Evolutionary conservation across 305 asterid species (phyloP).

Genomic region (Fraxinus angustifolia): DNA sequence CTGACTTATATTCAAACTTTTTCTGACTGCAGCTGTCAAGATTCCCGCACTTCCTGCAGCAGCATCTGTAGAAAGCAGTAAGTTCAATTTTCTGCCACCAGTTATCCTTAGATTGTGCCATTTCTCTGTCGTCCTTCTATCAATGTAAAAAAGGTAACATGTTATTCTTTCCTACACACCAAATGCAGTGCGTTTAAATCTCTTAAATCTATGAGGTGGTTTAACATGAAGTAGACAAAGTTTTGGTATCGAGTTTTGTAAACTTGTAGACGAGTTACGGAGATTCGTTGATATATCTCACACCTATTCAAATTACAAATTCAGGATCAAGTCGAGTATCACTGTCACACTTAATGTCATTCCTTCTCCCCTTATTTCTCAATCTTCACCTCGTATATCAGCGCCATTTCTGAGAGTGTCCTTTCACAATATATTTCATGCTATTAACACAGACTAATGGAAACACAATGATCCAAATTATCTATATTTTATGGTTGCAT

Average conservation of each 20-base stretch:
- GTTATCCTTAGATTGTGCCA: background rate
- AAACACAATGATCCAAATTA: background rate
- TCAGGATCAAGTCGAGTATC: background rate
- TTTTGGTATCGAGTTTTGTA: background rate
- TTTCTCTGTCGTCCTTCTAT: background rate
- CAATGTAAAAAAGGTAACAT: background rate
- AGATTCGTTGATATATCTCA: background rate
- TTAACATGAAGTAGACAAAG: background rate
- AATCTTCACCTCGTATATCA: background rate
- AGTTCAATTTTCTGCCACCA: slow-evolving; percentile 27
- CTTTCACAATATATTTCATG: background rate
- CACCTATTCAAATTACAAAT: background rate
- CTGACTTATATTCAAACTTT: slow-evolving; percentile 21
- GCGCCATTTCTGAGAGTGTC: background rate
- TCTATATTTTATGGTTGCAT: background rate
- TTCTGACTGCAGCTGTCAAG: slow-evolving; percentile 62
- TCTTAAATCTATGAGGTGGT: background rate
- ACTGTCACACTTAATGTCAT: background rate
- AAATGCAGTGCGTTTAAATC: background rate
- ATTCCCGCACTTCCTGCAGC: slow-evolving; percentile 99
- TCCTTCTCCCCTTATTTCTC: background rate
- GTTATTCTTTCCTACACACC: background rate
- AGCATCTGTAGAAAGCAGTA: slow-evolving; percentile 85
- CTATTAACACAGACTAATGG: background rate
- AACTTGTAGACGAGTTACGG: background rate